These are phyloP conservation scores for Ustulina deusta DNA, from an alignment of 2,329 filamentous ascomycete species.

Conservation along the genomic window DNA sequence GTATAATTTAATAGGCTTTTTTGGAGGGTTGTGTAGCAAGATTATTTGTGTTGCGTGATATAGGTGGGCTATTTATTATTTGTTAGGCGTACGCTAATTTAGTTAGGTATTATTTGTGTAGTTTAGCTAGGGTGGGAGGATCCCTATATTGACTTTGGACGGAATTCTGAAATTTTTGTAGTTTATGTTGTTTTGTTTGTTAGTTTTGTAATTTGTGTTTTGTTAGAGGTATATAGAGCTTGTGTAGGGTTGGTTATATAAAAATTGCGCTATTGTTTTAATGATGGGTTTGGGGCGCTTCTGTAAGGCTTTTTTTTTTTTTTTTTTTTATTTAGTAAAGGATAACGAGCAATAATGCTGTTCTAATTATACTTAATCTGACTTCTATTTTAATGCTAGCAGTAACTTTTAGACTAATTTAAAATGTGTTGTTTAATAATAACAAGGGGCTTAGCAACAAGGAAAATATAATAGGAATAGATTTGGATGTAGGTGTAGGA, in stretches of 20 bases:
- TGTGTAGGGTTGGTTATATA: not conserved
- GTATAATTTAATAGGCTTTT: too few species aligned
- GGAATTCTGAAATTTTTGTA: not conserved
- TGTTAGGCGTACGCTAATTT: not conserved
- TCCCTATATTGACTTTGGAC: not conserved
- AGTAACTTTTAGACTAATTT: not conserved
- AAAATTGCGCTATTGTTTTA: not conserved
- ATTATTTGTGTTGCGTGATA: not conserved
- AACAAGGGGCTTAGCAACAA: not conserved
- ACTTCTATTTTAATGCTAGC: slow-evolving; percentile 28
- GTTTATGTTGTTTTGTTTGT: not conserved
- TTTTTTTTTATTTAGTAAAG: not conserved
- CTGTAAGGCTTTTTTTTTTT: not conserved
- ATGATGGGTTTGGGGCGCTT: not conserved
- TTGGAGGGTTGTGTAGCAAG: not conserved
- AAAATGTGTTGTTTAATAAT: not conserved
- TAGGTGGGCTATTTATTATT: not conserved
- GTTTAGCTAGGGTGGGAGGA: not conserved
- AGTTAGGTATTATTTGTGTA: not conserved
- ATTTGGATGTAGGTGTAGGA: not conserved
- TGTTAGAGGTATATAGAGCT: not conserved
- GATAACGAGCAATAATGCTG: not conserved
- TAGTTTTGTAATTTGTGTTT: not conserved
- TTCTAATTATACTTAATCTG: slow-evolving; percentile 13
- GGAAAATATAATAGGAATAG: not conserved